Evolutionary conservation across 2,329 filamentous ascomycete species (phyloP), one percentile per base, ranked within the genome.

Genomic region (Penicillium palitans): DNA sequence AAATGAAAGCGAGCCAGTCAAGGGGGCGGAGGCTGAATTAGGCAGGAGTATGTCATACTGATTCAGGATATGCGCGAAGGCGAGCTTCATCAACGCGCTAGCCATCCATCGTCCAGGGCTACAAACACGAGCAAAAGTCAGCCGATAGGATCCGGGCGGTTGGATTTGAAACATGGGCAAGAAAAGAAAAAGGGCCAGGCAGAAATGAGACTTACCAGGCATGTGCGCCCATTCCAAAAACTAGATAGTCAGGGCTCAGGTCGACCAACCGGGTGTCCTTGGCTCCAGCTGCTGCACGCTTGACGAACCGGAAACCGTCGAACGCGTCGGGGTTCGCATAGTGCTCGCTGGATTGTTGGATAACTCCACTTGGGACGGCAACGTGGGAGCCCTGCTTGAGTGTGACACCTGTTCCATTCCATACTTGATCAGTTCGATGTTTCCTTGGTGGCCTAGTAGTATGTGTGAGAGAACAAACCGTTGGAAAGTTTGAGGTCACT

Each of bases 101-200:
- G 62, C 64, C 65, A 65, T 67, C 62, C 64, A 65, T 5, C 65
- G 60, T 44, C 65, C 65, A 24, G 65, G 64, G 54, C 64, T 67
- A 48, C 46, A 57, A 64, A 58, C 42, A 55, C 35, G 45, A 55
- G 42, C 19, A 17, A 45, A 40, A 33, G 61, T 63, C 59, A 66
- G 61, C 62, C 51, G 57, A 52, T 52, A 29, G 41, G 39, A 19
- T 31, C 31, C 33, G 37, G 41, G 17, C 57, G 12, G 60, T 62
- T 59, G 54, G 33, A 29, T 63, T 66, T 56, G 6, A 63, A 66
- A 63, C 35, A 27, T 44, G 51, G 12, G 12, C 9, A 48, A 8
- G 27, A 52, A 48, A 51, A 45, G 2, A 15, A 39, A 44, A 40
- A 25, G 33, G 17, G 27, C 8, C 21, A 46, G 41, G 13, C 35